Evolutionary conservation across 805 yeast genomes (phyloP).

Genomic region (Debaryomyces tyrocola): DNA sequence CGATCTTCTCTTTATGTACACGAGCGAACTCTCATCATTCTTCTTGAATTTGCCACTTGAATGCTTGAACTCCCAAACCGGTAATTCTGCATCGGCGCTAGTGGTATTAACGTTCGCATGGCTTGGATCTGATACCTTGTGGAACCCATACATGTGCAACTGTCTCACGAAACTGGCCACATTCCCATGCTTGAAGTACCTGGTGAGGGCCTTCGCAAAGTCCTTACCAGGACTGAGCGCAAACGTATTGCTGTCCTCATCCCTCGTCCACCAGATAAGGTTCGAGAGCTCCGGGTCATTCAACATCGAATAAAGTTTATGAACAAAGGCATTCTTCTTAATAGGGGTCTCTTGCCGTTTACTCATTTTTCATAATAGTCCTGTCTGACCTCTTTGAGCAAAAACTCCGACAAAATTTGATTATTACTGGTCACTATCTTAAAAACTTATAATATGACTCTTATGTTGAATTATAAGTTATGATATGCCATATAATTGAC

Average conservation of each 20-base stretch:
- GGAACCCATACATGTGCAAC: slow-evolving; percentile 95
- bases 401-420: no score
- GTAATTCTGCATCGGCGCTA: slow-evolving; percentile 15
- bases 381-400: background rate
- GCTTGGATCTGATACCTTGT: slow-evolving; percentile 61
- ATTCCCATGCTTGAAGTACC: slow-evolving; percentile 90
- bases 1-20: slow-evolving; percentile 49
- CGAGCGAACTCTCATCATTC: slow-evolving; percentile 45
- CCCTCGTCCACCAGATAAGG: slow-evolving; percentile 44
- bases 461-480: no score
- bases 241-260: slow-evolving; percentile 53
- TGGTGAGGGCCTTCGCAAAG: slow-evolving; percentile 60
- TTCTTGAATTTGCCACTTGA: slow-evolving; percentile 49
- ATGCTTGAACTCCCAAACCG: slow-evolving; percentile 59
- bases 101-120: slow-evolving; percentile 1
- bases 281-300: slow-evolving; percentile 32
- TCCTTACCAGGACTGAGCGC: slow-evolving; percentile 65
- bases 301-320: slow-evolving; percentile 42
- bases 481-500: no score
- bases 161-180: slow-evolving; percentile 92
- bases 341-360: slow-evolving; percentile 28
- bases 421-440: no score
- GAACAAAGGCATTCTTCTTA: slow-evolving; percentile 62
- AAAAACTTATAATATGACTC: no score
- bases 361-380: slow-evolving; percentile 17